A percentile compares a stretch with the other conserved stretches of the same genome.
These are phyloP conservation scores for Fusarium xylarioides DNA, from an alignment of 2,329 filamentous ascomycete genomes.

Conservation along the genomic window DNA sequence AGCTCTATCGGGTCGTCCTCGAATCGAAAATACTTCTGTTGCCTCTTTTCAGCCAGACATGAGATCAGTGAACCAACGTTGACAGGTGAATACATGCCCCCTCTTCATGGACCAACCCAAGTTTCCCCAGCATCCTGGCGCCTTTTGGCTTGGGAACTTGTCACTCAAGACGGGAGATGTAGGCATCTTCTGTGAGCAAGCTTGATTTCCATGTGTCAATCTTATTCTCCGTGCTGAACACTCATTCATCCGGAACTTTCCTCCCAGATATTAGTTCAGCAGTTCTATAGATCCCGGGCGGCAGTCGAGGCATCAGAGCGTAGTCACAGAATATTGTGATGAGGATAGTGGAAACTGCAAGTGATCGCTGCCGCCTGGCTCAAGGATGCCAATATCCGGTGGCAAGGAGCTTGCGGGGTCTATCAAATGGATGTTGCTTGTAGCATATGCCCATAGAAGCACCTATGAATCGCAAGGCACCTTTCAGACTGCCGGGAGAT, in stretches of 20 bases:
- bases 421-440: background rate
- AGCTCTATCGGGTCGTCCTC: background rate
- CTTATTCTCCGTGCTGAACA: background rate
- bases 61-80: too few species aligned
- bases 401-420: background rate
- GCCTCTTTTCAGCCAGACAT: background rate
- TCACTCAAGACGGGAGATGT: background rate
- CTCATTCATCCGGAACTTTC: background rate
- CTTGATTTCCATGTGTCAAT: background rate
- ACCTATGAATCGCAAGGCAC: background rate
- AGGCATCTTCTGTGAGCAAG: background rate
- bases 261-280: background rate
- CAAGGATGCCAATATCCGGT: background rate
- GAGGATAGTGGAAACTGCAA: background rate
- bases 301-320: background rate
- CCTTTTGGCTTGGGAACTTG: background rate
- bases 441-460: background rate
- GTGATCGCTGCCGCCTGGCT: background rate
- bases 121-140: background rate
- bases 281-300: background rate
- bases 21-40: background rate
- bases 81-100: background rate
- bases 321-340: background rate
- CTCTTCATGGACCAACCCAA: background rate
- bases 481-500: background rate